Percentiles rank a stretch among this genome's conserved stretches.
These are phyloP conservation scores for Pezicula rhizophila DNA, from an alignment of 2,329 filamentous ascomycete genomes.

Conservation along the genomic window DNA sequence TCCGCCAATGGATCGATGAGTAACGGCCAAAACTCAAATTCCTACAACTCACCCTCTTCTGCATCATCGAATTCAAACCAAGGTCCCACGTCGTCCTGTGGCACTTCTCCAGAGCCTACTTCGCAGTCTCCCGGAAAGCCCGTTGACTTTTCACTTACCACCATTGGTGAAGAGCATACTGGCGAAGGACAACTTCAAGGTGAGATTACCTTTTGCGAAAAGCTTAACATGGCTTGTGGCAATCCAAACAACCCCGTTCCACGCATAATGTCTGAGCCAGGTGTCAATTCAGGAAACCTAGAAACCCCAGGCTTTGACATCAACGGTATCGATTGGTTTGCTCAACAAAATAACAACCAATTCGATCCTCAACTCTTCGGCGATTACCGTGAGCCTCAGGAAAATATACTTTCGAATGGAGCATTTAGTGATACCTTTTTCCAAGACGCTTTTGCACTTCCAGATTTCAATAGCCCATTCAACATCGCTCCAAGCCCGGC, in stretches of 20 bases:
- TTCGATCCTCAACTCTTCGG: slow-evolving; percentile 92
- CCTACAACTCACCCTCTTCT: slow-evolving; percentile 56
- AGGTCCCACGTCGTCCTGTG: slow-evolving; percentile 60
- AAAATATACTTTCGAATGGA: slow-evolving; percentile 74
- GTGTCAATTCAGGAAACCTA: slow-evolving; percentile 18
- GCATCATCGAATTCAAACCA: slow-evolving; percentile 55
- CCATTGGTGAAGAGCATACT: slow-evolving; percentile 60
- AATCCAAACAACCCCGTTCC: slow-evolving; percentile 46
- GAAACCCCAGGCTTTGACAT: slow-evolving; percentile 36
- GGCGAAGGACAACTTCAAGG: slow-evolving; percentile 34
- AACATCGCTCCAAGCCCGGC: slow-evolving; percentile 49
- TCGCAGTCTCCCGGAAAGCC: slow-evolving; percentile 66
- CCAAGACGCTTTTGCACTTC: slow-evolving; percentile 70
- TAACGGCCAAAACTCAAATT: slow-evolving; percentile 38
- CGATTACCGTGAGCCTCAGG: slow-evolving; percentile 85
- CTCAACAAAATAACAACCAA: slow-evolving; percentile 73
- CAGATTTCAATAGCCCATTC: slow-evolving; percentile 75
- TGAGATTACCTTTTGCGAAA: slow-evolving; percentile 48
- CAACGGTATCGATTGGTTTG: slow-evolving; percentile 64
- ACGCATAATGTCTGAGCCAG: slow-evolving; percentile 33
- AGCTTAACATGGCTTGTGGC: slow-evolving; percentile 49
- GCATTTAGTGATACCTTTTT: slow-evolving; percentile 55
- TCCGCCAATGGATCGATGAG: slow-evolving; percentile 22
- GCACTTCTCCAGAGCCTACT: slow-evolving; percentile 71
- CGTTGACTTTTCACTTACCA: slow-evolving; percentile 52